phyloP scores from a whole-genome alignment of 306 rosid genomes.

The Acacia crassicarpa region DNA sequence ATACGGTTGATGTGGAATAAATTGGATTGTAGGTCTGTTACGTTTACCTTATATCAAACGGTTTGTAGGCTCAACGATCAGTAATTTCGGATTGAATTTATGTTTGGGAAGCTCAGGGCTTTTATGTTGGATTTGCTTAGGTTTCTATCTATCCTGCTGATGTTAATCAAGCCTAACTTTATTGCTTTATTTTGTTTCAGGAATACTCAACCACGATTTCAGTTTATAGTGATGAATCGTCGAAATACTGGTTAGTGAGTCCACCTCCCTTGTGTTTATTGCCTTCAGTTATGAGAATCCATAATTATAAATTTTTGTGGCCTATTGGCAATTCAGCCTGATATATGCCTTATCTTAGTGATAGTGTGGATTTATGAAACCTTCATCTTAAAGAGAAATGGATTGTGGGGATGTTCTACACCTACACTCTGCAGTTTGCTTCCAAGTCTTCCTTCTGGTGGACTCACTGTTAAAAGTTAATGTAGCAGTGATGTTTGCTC shows the following conservation, averaged over 20 bases:
- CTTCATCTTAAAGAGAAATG: background rate
- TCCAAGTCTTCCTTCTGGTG: background rate
- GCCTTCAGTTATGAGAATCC: background rate
- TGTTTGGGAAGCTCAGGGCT: background rate
- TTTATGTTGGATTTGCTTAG: background rate
- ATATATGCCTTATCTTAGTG: background rate
- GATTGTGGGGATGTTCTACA: background rate
- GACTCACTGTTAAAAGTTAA: background rate
- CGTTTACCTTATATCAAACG: too few species aligned
- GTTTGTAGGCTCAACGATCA: background rate
- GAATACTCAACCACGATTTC: constrained; percentile 37
- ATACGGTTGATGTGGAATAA: background rate
- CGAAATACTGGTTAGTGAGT: constrained; percentile 37
- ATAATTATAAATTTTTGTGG: background rate
- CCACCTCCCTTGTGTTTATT: background rate
- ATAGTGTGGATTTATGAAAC: background rate
- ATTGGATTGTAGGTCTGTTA: background rate
- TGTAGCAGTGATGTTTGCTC: background rate
- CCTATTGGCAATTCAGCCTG: constrained; percentile 2
- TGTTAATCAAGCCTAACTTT: background rate
- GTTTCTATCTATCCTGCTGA: background rate
- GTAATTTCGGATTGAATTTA: background rate
- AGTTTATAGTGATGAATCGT: constrained; percentile 40
- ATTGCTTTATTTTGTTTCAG: constrained; percentile 11
- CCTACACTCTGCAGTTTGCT: background rate